Percentiles rank a stretch among this genome's conserved stretches.
Evolutionary conservation across 257 asterid genomes (phyloP).

Genomic region (Solanum paucissectum): DNA sequence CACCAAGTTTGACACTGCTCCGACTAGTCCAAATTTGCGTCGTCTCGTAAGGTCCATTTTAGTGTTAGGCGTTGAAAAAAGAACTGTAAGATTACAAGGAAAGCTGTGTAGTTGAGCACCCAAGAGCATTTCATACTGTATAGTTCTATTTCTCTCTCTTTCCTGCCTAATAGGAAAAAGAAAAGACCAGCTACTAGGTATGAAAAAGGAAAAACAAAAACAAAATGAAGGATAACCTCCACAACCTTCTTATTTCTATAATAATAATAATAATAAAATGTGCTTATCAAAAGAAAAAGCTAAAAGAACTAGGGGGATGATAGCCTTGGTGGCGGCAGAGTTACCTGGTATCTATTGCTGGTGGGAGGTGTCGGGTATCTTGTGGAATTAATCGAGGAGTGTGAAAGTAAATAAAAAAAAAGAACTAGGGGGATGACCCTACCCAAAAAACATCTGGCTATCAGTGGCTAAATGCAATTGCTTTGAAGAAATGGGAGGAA

Average conservation of each 20-base stretch:
- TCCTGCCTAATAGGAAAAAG: background rate
- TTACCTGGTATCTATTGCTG: background rate
- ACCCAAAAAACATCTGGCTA: background rate
- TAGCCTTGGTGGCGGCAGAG: background rate
- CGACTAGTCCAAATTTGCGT: background rate
- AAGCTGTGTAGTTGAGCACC: background rate
- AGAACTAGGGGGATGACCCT: background rate
- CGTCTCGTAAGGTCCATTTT: background rate
- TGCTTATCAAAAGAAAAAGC: background rate
- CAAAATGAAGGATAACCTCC: background rate
- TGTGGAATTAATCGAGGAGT: background rate
- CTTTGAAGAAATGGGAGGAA: background rate
- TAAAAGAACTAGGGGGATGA: background rate
- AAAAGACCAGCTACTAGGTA: background rate
- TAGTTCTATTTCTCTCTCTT: background rate
- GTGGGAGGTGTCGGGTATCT: background rate
- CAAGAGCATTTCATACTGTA: background rate
- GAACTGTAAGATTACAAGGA: background rate
- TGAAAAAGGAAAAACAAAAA: background rate
- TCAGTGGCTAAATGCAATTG: background rate
- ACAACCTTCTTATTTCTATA: background rate
- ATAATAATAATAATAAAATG: background rate
- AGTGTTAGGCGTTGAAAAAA: background rate
- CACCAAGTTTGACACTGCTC: background rate
- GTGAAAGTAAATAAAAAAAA: background rate